A percentile compares a stretch with the other conserved stretches of the same genome.
phyloP scores from a whole-genome alignment of 257 asterid species.

The Leptodermis oblonga region DNA sequence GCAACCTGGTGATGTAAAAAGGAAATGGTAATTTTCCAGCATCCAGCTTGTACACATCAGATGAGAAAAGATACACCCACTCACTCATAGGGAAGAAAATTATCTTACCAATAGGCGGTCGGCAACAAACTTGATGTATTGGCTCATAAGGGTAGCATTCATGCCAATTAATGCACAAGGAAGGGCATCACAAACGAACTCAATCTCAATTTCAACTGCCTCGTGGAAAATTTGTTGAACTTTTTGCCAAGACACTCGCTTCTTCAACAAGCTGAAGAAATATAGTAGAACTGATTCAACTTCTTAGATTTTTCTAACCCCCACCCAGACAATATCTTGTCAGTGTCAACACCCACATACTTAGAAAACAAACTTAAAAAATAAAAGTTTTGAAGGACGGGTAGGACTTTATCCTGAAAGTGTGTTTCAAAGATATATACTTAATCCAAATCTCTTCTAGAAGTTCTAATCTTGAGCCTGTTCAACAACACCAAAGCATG shows the following conservation, averaged over 20 bases:
- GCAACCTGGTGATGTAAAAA: conserved; percentile 44
- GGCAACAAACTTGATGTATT: conserved; percentile 66
- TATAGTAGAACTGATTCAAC: neutral
- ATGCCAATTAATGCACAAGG: conserved; percentile 83
- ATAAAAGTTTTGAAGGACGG: neutral
- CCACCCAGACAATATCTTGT: neutral
- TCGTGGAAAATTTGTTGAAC: conserved; percentile 68
- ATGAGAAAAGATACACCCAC: neutral
- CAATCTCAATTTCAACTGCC: conserved; percentile 78
- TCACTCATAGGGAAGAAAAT: conserved; percentile 6
- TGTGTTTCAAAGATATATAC: no score
- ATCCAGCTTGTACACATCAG: neutral
- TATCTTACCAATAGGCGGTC: conserved; percentile 60
- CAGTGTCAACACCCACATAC: neutral
- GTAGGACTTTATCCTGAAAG: neutral
- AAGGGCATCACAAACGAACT: conserved; percentile 74
- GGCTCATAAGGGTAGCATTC: conserved; percentile 65
- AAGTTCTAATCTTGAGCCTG: neutral
- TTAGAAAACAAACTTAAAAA: neutral
- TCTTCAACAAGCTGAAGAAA: conserved; percentile 46
- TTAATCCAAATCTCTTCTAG: neutral
- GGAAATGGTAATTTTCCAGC: neutral
- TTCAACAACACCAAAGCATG: neutral
- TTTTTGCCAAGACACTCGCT: conserved; percentile 44
- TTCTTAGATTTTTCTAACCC: neutral